These are phyloP conservation scores for Pisolithus orientalis DNA, from an alignment of 768 basidiomycete species.

Conservation along the genomic window DNA sequence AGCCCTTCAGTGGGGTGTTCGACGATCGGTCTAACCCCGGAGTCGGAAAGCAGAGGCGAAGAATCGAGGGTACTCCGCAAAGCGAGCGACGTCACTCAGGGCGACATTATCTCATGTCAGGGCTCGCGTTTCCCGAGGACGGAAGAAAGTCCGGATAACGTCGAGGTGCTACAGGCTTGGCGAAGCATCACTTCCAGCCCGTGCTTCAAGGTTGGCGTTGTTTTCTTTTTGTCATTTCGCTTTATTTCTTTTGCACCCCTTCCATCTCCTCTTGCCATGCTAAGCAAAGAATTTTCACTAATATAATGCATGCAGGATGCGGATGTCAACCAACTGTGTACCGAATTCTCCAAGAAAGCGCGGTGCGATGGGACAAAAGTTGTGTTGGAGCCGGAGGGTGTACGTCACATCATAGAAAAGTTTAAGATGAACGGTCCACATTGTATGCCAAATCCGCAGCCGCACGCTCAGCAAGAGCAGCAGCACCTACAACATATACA, in stretches of 20 bases:
- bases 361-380: conserved; percentile 81
- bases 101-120: conserved; percentile 57
- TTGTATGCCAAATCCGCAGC: conserved; percentile 3
- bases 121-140: conserved; percentile 67
- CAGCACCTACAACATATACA: neutral
- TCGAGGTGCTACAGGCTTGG: conserved; percentile 79
- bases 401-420: conserved; percentile 37
- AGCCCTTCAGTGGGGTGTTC: conserved; percentile 24
- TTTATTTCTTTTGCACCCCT: too few species aligned
- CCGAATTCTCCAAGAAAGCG: conserved; percentile 76
- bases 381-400: conserved; percentile 53
- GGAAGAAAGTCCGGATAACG: conserved; percentile 61
- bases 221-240: neutral
- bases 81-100: conserved; percentile 37
- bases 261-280: too few species aligned
- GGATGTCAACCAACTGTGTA: conserved; percentile 73
- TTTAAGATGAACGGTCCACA: conserved; percentile 25
- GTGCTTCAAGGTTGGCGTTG: conserved; percentile 58
- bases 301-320: conserved; percentile 42
- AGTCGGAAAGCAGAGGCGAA: neutral
- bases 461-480: neutral
- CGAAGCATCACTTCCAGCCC: conserved; percentile 68
- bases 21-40: conserved; percentile 2
- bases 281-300: neutral
- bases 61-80: conserved; percentile 26